Evolutionary conservation across 2,329 filamentous ascomycete species (phyloP).

Genomic region (Aspergillus niger): DNA sequence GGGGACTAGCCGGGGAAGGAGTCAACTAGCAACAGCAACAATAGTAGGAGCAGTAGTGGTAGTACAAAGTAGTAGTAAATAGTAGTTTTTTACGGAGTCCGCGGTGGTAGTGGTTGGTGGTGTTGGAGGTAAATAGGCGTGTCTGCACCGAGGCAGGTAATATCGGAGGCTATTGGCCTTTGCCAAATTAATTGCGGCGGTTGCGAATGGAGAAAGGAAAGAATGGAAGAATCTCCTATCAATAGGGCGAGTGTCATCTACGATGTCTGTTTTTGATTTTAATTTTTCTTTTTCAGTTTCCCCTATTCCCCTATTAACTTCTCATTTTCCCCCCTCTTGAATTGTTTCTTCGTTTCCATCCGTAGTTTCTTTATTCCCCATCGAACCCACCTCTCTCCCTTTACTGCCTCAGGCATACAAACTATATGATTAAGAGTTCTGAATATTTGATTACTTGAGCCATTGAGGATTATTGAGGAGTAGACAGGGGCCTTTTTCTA

Average conservation of each 20-base stretch:
- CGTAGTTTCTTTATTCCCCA: conserved; percentile 4
- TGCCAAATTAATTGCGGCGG: conserved; percentile 1
- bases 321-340: not conserved
- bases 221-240: not conserved
- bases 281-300: too few relatives aligned
- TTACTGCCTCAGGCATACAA: not conserved
- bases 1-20: not conserved
- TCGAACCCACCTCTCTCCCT: not conserved
- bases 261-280: not conserved
- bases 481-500: not conserved
- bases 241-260: conserved; percentile 3
- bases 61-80: too few relatives aligned
- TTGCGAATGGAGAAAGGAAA: not conserved
- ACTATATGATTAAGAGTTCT: too few relatives aligned
- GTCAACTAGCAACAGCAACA: not conserved
- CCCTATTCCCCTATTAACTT: too few relatives aligned
- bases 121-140: not conserved
- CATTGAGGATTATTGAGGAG: not conserved
- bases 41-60: too few relatives aligned
- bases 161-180: not conserved
- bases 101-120: too few relatives aligned
- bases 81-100: too few relatives aligned
- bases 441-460: too few relatives aligned
- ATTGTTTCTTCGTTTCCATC: not conserved
- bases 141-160: not conserved